phyloP scores from a whole-genome alignment of 2,329 filamentous ascomycete genomes.

The Colletotrichum trifolii region DNA sequence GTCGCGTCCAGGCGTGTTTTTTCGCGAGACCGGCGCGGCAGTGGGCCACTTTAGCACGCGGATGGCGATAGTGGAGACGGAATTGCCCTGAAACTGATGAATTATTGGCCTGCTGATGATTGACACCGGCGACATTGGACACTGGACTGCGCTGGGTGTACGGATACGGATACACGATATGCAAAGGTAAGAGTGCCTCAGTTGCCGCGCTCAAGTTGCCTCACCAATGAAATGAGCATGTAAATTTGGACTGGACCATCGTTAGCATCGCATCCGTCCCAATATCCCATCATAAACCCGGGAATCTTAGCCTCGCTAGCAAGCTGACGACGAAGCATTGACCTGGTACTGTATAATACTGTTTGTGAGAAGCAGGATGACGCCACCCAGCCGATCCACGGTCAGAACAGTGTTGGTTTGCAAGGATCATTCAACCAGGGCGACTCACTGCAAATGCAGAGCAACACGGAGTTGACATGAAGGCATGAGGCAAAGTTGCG shows the following conservation, averaged over 20 bases:
- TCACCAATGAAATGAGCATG: no score
- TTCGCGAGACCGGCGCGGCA: conserved; percentile 28
- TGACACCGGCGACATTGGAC: conserved; percentile 5
- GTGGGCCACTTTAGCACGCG: conserved; percentile 15
- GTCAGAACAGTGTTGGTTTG: conserved; percentile 14
- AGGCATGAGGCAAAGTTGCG: conserved; percentile 10
- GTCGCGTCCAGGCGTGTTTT: conserved; percentile 35
- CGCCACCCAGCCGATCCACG: conserved; percentile 8
- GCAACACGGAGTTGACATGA: neutral
- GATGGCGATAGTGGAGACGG: neutral
- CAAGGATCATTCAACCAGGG: conserved; percentile 3
- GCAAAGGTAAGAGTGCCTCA: no score
- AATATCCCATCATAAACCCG: no score
- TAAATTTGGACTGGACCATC: no score
- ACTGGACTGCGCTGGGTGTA: neutral
- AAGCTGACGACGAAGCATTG: no score
- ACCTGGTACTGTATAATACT: no score
- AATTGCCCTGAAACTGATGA: conserved; percentile 27
- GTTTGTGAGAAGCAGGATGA: conserved; percentile 8
- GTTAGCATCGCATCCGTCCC: no score
- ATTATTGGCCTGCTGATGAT: conserved; percentile 13
- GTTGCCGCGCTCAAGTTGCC: no score
- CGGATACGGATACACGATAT: neutral
- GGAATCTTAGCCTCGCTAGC: no score
- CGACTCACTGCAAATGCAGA: neutral